Conservation (phyloP, 108 stramenopile species). For the Cafeteria roenbergensis region DNA sequence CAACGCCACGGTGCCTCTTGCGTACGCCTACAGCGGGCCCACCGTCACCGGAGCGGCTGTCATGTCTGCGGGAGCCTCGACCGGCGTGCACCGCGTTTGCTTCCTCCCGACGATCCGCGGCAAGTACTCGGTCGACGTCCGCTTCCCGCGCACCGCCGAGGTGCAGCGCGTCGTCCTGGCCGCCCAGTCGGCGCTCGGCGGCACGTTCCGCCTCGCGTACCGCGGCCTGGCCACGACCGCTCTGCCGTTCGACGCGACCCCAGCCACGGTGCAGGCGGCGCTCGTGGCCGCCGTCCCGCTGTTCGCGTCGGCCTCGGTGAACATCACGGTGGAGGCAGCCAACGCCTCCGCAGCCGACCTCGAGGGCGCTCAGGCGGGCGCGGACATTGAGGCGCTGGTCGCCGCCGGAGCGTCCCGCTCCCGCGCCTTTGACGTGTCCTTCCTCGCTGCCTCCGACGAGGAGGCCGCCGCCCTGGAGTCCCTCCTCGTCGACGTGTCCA, state of each 20-base stretch:
- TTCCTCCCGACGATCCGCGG: neutral
- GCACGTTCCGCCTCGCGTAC: constrained; percentile 52
- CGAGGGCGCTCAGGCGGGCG: neutral
- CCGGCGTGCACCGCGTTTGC: neutral
- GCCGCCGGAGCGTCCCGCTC: neutral
- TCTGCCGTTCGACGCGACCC: constrained; percentile 49
- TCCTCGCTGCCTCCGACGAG: neutral
- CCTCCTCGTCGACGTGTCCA: neutral
- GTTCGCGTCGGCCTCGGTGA: neutral
- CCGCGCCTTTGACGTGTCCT: neutral
- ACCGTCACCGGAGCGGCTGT: neutral
- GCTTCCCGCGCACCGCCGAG: neutral
- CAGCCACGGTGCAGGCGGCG: constrained; percentile 34
- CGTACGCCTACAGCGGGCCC: neutral
- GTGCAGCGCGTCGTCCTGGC: neutral
- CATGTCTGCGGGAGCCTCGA: neutral
- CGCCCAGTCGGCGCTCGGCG: constrained; percentile 28
- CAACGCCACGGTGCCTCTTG: neutral
- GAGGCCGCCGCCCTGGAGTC: neutral
- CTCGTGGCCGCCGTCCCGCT: constrained; percentile 5
- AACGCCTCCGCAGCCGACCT: neutral
- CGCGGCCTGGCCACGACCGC: constrained; percentile 48
- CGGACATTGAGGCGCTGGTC: neutral
- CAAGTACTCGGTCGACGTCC: neutral
- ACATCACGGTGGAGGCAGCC: neutral